A percentile compares a stretch with the other conserved stretches of the same genome.
phyloP scores from a whole-genome alignment of 441 rosid species.

The Cnidoscolus chayamansa region DNA sequence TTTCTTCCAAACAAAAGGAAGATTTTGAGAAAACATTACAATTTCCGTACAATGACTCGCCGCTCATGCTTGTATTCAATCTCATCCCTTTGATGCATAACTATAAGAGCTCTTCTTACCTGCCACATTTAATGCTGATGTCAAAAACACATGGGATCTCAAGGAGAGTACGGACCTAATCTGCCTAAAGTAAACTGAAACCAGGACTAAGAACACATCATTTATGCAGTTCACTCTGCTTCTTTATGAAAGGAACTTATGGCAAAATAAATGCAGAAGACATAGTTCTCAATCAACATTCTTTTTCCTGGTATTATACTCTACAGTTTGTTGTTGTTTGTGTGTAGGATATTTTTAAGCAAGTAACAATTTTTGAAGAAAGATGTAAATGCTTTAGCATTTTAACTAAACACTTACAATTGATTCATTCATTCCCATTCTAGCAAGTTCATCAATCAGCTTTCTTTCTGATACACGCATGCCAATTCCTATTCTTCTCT shows the following conservation, averaged over 20 bases:
- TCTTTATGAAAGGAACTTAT: neutral
- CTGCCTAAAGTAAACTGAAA: neutral
- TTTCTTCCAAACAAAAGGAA: neutral
- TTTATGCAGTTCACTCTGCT: neutral
- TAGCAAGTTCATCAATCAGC: constrained; percentile 77
- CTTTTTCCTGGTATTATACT: neutral
- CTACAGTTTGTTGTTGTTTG: neutral
- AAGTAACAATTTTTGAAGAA: neutral
- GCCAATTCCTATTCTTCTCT: constrained; percentile 86
- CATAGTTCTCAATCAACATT: neutral
- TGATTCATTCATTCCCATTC: constrained; percentile 90
- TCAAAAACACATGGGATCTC: neutral
- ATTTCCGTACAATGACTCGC: constrained; percentile 69
- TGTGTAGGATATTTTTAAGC: neutral
- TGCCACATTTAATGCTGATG: constrained; percentile 23
- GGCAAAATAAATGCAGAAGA: neutral
- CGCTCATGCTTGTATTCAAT: constrained; percentile 90
- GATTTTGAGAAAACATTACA: neutral
- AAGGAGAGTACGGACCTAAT: neutral
- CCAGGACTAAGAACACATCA: neutral
- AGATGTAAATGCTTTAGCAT: neutral
- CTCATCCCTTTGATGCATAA: constrained; percentile 98
- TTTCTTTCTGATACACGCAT: constrained; percentile 84
- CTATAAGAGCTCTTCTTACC: constrained; percentile 91
- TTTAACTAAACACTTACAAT: constrained; percentile 46